Evolutionary conservation across 306 rosid species (phyloP).

Genomic region (Prinsepia uniflora): DNA sequence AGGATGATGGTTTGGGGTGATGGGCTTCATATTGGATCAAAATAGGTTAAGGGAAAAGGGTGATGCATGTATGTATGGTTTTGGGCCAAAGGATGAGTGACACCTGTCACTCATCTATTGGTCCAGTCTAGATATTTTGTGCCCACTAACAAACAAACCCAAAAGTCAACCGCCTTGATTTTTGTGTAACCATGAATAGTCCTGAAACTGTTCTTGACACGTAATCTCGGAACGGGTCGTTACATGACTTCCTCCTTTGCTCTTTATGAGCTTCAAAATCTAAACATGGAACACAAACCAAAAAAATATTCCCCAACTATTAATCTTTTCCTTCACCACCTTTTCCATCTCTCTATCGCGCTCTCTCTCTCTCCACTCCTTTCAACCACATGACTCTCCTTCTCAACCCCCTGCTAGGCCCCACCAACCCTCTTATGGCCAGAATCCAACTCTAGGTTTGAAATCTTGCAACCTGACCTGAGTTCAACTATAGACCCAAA

Average conservation of each 20-base stretch:
- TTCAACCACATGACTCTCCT: slow-evolving; percentile 32
- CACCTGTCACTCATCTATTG: too few species aligned
- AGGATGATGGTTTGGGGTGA: too few species aligned
- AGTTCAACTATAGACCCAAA: not conserved
- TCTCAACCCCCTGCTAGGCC: slow-evolving; percentile 42
- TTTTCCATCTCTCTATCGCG: not conserved
- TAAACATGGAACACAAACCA: slow-evolving; percentile 37
- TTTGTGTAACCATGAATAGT: too few species aligned
- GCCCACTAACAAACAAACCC: too few species aligned
- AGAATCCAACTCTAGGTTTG: slow-evolving; percentile 30
- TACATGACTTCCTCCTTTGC: not conserved
- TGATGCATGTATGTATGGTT: too few species aligned
- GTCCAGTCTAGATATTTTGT: too few species aligned
- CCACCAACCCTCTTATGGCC: slow-evolving; percentile 47
- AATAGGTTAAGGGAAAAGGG: too few species aligned
- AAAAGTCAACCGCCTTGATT: too few species aligned
- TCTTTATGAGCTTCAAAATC: not conserved
- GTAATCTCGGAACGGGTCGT: too few species aligned
- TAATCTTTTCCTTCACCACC: slow-evolving; percentile 26
- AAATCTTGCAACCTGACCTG: slow-evolving; percentile 21
- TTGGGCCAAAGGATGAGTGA: too few species aligned
- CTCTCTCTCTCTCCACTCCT: slow-evolving; percentile 35
- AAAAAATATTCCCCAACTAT: slow-evolving; percentile 3
- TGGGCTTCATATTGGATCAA: too few species aligned
- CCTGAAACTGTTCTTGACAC: too few species aligned